These are phyloP conservation scores for Globisporangium yorkense DNA, from an alignment of 352 stramenopile species.

Conservation along the genomic window DNA sequence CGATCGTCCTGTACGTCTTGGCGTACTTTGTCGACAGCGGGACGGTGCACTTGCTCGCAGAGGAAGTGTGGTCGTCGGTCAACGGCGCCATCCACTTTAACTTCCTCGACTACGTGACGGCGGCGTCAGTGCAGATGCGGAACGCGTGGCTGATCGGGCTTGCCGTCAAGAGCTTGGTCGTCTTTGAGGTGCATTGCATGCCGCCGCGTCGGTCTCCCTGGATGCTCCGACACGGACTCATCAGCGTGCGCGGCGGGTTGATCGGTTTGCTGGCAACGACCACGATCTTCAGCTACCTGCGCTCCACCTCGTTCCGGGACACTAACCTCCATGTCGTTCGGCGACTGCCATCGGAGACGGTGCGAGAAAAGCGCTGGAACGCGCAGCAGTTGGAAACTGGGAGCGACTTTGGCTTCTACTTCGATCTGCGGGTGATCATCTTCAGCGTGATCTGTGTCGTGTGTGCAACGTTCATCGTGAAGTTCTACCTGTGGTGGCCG, in stretches of 20 bases:
- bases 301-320: neutral
- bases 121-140: conserved; percentile 28
- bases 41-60: conserved; percentile 15
- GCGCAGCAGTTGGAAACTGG: neutral
- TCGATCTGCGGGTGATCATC: conserved; percentile 3
- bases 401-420: conserved; percentile 10
- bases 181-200: neutral
- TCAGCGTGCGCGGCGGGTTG: conserved; percentile 9
- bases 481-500: conserved; percentile 1
- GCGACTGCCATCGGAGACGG: neutral
- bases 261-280: conserved; percentile 6
- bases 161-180: neutral
- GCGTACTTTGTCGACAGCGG: conserved; percentile 23
- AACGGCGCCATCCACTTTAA: conserved; percentile 17
- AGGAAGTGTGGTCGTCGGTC: conserved; percentile 18
- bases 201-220: neutral
- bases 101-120: conserved; percentile 9
- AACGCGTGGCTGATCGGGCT: conserved; percentile 22
- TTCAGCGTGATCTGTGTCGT: neutral
- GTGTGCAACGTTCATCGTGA: neutral
- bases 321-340: neutral
- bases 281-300: conserved; percentile 12
- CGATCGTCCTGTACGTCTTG: conserved; percentile 21
- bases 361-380: neutral
- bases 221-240: neutral